phyloP scores from a whole-genome alignment of 2,329 filamentous ascomycete species.

The Cryoendolithus antarcticus region DNA sequence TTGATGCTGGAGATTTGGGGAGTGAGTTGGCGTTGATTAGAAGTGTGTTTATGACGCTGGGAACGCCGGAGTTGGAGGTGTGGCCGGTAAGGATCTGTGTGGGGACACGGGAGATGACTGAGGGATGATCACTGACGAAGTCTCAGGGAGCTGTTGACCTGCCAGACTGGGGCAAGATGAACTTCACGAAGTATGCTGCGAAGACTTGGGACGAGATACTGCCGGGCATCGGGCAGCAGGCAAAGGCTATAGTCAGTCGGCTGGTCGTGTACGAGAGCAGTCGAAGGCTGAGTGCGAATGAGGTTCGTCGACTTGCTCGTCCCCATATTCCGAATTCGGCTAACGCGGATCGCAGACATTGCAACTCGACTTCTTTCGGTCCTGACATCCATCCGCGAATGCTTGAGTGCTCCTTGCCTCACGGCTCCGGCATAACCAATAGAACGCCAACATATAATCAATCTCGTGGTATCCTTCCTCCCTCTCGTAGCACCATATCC shows the following conservation, averaged over 20 bases:
- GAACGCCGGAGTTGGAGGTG: conserved; percentile 63
- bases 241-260: conserved; percentile 51
- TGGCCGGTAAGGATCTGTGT: conserved; percentile 56
- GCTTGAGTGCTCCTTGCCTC: no score
- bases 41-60: conserved; percentile 83
- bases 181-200: conserved; percentile 63
- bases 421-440: no score
- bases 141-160: conserved; percentile 50
- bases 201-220: conserved; percentile 60
- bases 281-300: conserved; percentile 51
- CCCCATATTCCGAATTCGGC: no score
- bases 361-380: no score
- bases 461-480: no score
- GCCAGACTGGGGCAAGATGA: conserved; percentile 75
- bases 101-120: background rate
- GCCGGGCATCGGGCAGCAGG: conserved; percentile 44
- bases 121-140: background rate
- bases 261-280: conserved; percentile 63
- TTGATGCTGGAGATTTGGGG: conserved; percentile 79
- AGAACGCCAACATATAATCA: no score
- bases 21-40: conserved; percentile 84
- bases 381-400: no score
- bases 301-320: conserved; percentile 31
- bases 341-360: no score
- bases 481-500: no score